Conservation (phyloP, 2,329 filamentous ascomycete genomes). For the Fusarium succisae region DNA sequence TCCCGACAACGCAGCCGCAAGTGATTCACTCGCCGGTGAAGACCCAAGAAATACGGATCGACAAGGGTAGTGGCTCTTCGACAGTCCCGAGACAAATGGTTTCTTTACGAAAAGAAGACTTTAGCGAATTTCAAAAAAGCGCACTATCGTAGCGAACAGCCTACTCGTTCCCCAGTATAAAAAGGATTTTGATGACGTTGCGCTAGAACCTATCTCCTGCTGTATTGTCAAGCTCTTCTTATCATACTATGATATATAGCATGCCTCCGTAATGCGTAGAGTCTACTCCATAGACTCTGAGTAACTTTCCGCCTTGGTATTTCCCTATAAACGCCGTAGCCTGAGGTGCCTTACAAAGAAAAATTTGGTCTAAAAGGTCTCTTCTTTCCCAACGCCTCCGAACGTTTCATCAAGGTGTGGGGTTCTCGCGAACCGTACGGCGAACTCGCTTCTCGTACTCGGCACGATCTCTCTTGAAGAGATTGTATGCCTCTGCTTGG, state of each 20-base stretch:
- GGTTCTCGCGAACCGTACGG: constrained; percentile 89
- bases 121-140: constrained; percentile 2
- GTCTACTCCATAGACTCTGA: constrained; percentile 14
- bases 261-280: constrained; percentile 1
- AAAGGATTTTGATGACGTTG: background rate
- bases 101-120: background rate
- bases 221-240: constrained; percentile 17
- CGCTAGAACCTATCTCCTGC: background rate
- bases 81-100: background rate
- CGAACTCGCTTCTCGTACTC: constrained; percentile 92
- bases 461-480: constrained; percentile 88
- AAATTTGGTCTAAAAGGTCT: constrained; percentile 24
- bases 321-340: constrained; percentile 45
- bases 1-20: constrained; percentile 30
- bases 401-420: constrained; percentile 66
- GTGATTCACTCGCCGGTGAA: constrained; percentile 27
- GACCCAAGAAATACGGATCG: background rate
- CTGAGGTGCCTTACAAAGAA: constrained; percentile 35
- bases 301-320: constrained; percentile 45
- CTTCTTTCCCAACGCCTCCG: background rate
- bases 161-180: background rate
- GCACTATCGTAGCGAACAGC: background rate
- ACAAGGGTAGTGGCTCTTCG: background rate
- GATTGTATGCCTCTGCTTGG: constrained; percentile 95
- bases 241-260: constrained; percentile 24